Evolutionary conservation across 2,329 filamentous ascomycete genomes (phyloP).

Genomic region (Diaporthe ilicicola): DNA sequence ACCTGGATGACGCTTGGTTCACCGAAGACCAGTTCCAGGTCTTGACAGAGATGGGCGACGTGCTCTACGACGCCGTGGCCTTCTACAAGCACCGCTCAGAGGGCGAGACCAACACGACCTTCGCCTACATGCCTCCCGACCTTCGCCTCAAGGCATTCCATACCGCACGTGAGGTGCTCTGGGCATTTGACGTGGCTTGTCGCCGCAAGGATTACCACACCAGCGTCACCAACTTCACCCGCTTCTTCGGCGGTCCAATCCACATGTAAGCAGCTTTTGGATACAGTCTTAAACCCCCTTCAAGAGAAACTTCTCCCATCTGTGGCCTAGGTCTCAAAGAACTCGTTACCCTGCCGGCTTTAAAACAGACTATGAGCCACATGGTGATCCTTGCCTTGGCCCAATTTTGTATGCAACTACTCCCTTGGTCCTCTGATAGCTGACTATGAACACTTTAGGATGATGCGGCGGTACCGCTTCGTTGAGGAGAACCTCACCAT

Average conservation of each 20-base stretch:
- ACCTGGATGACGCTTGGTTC: slow-evolving; percentile 39
- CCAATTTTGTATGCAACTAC: too few species aligned
- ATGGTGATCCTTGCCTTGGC: too few species aligned
- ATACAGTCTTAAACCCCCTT: too few species aligned
- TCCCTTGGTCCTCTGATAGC: too few species aligned
- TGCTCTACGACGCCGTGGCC: slow-evolving; percentile 43
- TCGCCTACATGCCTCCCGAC: slow-evolving; percentile 40
- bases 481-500: slow-evolving; percentile 44
- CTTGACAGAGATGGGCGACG: slow-evolving; percentile 39
- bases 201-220: too few species aligned
- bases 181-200: slow-evolving; percentile 43
- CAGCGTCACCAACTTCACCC: slow-evolving; percentile 40
- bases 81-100: slow-evolving; percentile 46
- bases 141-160: slow-evolving; percentile 38
- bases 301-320: too few species aligned
- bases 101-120: slow-evolving; percentile 46
- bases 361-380: too few species aligned
- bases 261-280: too few species aligned
- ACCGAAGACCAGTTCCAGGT: slow-evolving; percentile 36
- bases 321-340: too few species aligned
- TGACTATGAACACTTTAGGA: too few species aligned
- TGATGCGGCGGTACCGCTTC: slow-evolving; percentile 45
- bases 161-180: slow-evolving; percentile 42
- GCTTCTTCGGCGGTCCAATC: slow-evolving; percentile 43
- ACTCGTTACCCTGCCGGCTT: too few species aligned